These are phyloP conservation scores for Solanum hybrid DNA, from an alignment of 305 asterid species.

Conservation along the genomic window DNA sequence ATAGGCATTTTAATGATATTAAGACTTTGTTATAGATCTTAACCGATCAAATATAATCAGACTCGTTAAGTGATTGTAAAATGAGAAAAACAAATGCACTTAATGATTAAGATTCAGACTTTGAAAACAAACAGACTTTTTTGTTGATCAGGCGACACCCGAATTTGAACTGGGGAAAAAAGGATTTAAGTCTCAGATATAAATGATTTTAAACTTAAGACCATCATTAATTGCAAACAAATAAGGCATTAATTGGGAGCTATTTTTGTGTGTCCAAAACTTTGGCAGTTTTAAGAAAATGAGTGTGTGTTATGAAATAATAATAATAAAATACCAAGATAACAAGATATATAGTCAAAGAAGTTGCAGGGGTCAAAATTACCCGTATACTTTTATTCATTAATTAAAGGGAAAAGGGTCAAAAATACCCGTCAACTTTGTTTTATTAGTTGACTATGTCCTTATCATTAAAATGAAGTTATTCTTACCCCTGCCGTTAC, in stretches of 20 bases:
- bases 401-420: background rate
- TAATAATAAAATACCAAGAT: background rate
- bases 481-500: background rate
- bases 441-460: background rate
- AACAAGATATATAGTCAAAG: background rate
- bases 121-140: background rate
- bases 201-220: background rate
- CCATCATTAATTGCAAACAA: background rate
- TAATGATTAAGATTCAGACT: background rate
- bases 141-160: no score
- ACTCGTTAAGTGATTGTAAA: background rate
- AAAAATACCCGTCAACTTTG: no score
- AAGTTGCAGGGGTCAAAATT: background rate
- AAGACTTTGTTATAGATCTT: background rate
- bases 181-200: background rate
- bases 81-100: no score
- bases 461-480: background rate
- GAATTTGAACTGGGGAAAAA: no score
- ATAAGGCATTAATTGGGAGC: background rate
- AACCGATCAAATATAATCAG: background rate
- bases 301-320: background rate
- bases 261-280: background rate
- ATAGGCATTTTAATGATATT: background rate
- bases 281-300: background rate
- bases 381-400: background rate